Base-by-base conservation (phyloP, 164 flowering plant genomes). In the Vitis rupestris region DNA sequence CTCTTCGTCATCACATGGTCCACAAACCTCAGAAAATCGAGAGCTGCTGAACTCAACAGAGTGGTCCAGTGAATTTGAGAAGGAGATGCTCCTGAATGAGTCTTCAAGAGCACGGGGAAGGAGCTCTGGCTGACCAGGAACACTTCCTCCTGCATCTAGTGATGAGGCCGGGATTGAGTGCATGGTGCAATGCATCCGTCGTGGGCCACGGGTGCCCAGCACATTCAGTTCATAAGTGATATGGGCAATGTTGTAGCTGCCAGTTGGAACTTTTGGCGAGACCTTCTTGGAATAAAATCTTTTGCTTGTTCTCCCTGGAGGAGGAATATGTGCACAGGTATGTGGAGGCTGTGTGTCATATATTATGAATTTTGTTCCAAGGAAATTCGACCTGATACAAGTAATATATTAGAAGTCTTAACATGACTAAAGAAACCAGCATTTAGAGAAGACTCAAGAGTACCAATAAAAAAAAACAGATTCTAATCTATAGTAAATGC, bases 321-420 rank as follows among this genome's bases (percentile, higher is more conserved):
- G 68, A 14, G 70, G 66, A 16, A 75, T 44, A 29, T 71, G 70
- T 8, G 80, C 55, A 11, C 74, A 51, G 7, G 73, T 55, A 15
- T 71, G 50, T 10, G 84, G 77, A 53, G 87, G 83, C 47, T 84
- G 87, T 8, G 82, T 78, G 71, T 84, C 87, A 59, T 79, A 82
- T 14, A 82, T 78, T 54, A 78, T 74, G 71, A 84, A 84, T 59
- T 82, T 82, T 17, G 87, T 84, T 23, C 87, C 87, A 53, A 84
- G 85, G 53, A 84, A 82, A 54, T 79, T 70, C 12, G 82, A 78
- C 37, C 81, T 75, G 77, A 9, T 50, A 68, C n/a, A 65, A 19
- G 8, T 9, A 58, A 48, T 6, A 37, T 37, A 3, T 37, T 37
- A 3, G 4, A 37, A 3, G 4, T 37, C 44, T 37, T 37, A 37